Percentiles rank a stretch among this genome's conserved stretches.
phyloP scores from a whole-genome alignment of 1,139 yeast species.

The Geotrichum restrictum region DNA sequence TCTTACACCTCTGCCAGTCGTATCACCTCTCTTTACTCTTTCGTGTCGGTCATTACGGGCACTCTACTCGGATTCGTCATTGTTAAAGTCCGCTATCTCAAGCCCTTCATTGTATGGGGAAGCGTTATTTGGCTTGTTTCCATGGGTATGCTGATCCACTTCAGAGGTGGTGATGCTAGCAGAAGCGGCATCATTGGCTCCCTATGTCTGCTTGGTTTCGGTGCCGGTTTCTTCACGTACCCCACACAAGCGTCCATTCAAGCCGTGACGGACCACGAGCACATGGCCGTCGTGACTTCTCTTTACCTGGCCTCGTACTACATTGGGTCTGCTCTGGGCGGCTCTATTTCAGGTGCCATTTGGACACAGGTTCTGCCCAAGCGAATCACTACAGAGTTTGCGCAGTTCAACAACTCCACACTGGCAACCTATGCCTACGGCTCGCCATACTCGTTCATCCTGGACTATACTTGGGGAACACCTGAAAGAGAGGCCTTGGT shows the following conservation, averaged over 20 bases:
- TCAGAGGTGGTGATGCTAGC: constrained; percentile 51
- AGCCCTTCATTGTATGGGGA: constrained; percentile 59
- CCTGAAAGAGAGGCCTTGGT: constrained; percentile 57
- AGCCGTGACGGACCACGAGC: constrained; percentile 53
- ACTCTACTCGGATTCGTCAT: constrained; percentile 56
- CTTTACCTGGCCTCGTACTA: constrained; percentile 43
- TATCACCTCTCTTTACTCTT: constrained; percentile 59
- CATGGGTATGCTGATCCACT: constrained; percentile 55
- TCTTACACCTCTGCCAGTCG: constrained; percentile 59
- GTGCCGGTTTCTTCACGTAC: constrained; percentile 68
- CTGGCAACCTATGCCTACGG: constrained; percentile 51
- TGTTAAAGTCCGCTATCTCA: constrained; percentile 51
- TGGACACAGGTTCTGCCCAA: constrained; percentile 46
- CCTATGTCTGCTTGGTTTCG: constrained; percentile 63
- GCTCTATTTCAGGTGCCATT: constrained; percentile 47
- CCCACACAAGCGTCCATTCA: constrained; percentile 64
- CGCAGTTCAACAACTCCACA: constrained; percentile 24
- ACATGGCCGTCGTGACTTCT: constrained; percentile 46
- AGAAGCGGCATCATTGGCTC: constrained; percentile 63
- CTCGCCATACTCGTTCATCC: constrained; percentile 49
- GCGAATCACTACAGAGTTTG: constrained; percentile 30
- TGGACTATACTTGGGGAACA: constrained; percentile 54
- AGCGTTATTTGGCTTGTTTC: constrained; percentile 52
- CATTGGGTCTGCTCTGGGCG: constrained; percentile 47
- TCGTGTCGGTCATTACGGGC: constrained; percentile 61